phyloP scores from a whole-genome alignment of 495 filamentous ascomycete species.

The Saxophila tyrrhenica region DNA sequence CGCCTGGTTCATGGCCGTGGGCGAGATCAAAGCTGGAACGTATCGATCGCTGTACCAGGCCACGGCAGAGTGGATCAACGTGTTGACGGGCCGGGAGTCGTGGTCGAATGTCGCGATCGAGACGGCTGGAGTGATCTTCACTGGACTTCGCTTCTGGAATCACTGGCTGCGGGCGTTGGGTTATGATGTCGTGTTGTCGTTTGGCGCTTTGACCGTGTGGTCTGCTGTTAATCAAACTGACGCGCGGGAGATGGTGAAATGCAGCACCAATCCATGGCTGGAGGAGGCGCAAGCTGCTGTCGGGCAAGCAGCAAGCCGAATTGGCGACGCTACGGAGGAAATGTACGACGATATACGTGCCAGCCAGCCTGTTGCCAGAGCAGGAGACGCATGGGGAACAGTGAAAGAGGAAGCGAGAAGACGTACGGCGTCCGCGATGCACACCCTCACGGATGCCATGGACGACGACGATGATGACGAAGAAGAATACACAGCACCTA shows the following conservation, averaged over 20 bases:
- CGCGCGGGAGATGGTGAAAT: constrained; percentile 1
- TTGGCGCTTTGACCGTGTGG: background rate
- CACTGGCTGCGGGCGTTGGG: constrained; percentile 7
- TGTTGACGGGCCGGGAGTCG: background rate
- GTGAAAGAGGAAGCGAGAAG: background rate
- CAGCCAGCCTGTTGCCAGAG: background rate
- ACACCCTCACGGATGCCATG: background rate
- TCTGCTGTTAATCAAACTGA: background rate
- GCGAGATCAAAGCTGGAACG: background rate
- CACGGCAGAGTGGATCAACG: background rate
- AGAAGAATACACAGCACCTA: background rate
- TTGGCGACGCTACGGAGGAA: background rate
- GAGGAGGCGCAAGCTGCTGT: background rate
- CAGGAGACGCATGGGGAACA: background rate
- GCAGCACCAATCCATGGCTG: constrained; percentile 3
- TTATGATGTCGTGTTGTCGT: constrained; percentile 10
- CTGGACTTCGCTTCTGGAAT: background rate
- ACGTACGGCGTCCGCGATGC: background rate
- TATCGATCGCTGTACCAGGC: background rate
- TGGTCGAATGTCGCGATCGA: background rate
- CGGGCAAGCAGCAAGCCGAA: background rate
- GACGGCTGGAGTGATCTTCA: background rate
- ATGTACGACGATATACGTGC: background rate
- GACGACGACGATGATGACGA: background rate
- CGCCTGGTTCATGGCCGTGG: background rate